These are phyloP conservation scores for Achlya hypogyna DNA, from an alignment of 352 stramenopile species.

Conservation along the genomic window DNA sequence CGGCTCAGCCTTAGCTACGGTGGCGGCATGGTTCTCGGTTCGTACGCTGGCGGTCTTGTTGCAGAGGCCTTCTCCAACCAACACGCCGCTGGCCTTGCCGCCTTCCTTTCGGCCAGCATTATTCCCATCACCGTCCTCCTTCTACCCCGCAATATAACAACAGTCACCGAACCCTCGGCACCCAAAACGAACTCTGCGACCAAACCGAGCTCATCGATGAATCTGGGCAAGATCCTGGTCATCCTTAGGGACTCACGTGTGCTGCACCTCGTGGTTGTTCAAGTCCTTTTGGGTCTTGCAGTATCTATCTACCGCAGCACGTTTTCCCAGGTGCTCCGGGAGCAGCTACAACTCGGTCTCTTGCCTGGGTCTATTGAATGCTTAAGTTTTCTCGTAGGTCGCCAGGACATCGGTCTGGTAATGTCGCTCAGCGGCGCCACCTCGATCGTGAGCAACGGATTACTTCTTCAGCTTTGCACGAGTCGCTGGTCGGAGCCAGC, in stretches of 20 bases:
- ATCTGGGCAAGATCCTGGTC: background rate
- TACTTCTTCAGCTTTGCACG: conserved; percentile 13
- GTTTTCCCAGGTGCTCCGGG: conserved; percentile 3
- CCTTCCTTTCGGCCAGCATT: background rate
- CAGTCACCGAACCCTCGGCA: background rate
- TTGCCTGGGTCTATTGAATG: background rate
- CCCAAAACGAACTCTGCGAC: background rate
- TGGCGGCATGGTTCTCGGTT: conserved; percentile 23
- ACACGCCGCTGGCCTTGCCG: background rate
- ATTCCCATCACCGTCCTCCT: background rate
- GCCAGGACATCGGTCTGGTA: background rate
- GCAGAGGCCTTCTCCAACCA: background rate
- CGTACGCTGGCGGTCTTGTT: conserved; percentile 16
- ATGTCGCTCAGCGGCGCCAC: background rate
- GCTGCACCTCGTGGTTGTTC: background rate
- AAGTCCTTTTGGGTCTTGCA: conserved; percentile 1
- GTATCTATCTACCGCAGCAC: conserved; percentile 5
- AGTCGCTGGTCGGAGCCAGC: background rate
- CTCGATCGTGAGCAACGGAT: conserved; percentile 16
- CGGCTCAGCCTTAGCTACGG: conserved; percentile 23
- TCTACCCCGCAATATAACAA: background rate
- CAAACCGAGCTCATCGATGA: background rate
- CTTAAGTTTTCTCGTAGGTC: background rate
- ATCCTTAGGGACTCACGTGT: background rate
- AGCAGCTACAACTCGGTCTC: background rate